Conservation (phyloP, 129 eudicot species). For the Pittosporum tobira region DNA sequence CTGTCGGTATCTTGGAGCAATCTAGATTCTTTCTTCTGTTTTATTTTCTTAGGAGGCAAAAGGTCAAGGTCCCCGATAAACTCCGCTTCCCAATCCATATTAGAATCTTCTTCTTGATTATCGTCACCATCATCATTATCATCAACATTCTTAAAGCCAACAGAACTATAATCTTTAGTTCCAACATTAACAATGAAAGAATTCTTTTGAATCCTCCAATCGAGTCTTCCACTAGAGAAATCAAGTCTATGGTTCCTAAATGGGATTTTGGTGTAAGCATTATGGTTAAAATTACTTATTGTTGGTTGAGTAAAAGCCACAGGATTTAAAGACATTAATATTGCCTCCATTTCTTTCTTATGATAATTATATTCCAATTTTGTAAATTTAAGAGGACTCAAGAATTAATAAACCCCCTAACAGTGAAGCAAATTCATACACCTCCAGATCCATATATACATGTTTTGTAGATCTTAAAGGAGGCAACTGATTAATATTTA, state of each 20-base stretch:
- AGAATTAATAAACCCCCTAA: not conserved
- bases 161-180: slow-evolving; percentile 21
- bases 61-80: slow-evolving; percentile 55
- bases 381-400: not conserved
- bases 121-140: slow-evolving; percentile 30
- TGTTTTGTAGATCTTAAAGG: not conserved
- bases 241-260: slow-evolving; percentile 11
- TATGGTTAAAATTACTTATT: not conserved
- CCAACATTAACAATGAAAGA: slow-evolving; percentile 12
- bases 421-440: not conserved
- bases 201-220: slow-evolving; percentile 7
- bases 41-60: slow-evolving; percentile 39
- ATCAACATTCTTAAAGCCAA: slow-evolving; percentile 28
- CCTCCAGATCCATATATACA: not conserved
- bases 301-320: not conserved
- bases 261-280: not conserved
- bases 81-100: slow-evolving; percentile 62
- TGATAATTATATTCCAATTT: not conserved
- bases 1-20: slow-evolving; percentile 40
- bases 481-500: not conserved
- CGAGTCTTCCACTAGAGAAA: not conserved
- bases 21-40: slow-evolving; percentile 36
- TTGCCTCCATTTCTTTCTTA: not conserved
- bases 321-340: not conserved
- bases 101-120: slow-evolving; percentile 10